Percentiles rank a stretch among this genome's conserved stretches.
These are phyloP conservation scores for Umbilicaria muhlenbergii DNA, from an alignment of 495 filamentous ascomycete species.

Conservation along the genomic window DNA sequence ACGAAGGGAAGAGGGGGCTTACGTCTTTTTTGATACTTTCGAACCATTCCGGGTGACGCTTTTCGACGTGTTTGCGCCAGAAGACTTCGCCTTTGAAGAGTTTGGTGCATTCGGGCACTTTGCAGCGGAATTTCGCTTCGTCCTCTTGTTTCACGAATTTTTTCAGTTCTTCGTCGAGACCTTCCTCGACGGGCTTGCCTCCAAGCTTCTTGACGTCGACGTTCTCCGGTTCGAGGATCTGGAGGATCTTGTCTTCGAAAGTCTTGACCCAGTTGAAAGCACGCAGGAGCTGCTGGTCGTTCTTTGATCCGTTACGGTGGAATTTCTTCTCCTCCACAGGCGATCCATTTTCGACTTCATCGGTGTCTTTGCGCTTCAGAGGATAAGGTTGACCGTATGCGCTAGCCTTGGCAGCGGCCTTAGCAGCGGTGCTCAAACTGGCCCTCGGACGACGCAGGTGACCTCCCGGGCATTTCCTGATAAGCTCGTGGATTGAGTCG, in stretches of 20 bases:
- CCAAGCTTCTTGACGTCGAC: slow-evolving; percentile 79
- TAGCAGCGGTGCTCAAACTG: slow-evolving; percentile 65
- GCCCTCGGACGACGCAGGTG: slow-evolving; percentile 83
- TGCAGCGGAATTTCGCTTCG: slow-evolving; percentile 90
- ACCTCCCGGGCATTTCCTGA: slow-evolving; percentile 87
- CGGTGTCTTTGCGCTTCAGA: slow-evolving; percentile 49
- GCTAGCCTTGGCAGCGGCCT: slow-evolving; percentile 71
- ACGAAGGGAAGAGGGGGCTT: slow-evolving; percentile 21
- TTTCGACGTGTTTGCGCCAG: slow-evolving; percentile 96
- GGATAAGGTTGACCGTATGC: slow-evolving; percentile 69
- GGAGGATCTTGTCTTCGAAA: slow-evolving; percentile 90
- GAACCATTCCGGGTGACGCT: slow-evolving; percentile 82
- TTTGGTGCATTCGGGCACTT: slow-evolving; percentile 87
- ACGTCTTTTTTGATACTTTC: slow-evolving; percentile 70
- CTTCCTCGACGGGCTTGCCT: slow-evolving; percentile 73
- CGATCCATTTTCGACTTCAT: slow-evolving; percentile 47
- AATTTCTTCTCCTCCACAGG: slow-evolving; percentile 51
- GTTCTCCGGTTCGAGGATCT: slow-evolving; percentile 78
- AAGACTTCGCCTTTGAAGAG: slow-evolving; percentile 94
- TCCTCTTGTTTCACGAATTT: slow-evolving; percentile 95
- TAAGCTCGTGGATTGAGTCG: slow-evolving; percentile 90
- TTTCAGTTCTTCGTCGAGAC: slow-evolving; percentile 65
- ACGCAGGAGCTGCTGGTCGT: slow-evolving; percentile 78
- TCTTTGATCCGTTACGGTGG: slow-evolving; percentile 50
- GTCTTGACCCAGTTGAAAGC: slow-evolving; percentile 99